These are phyloP conservation scores for Cercis canadensis DNA, from an alignment of 306 rosid species.

Conservation along the genomic window DNA sequence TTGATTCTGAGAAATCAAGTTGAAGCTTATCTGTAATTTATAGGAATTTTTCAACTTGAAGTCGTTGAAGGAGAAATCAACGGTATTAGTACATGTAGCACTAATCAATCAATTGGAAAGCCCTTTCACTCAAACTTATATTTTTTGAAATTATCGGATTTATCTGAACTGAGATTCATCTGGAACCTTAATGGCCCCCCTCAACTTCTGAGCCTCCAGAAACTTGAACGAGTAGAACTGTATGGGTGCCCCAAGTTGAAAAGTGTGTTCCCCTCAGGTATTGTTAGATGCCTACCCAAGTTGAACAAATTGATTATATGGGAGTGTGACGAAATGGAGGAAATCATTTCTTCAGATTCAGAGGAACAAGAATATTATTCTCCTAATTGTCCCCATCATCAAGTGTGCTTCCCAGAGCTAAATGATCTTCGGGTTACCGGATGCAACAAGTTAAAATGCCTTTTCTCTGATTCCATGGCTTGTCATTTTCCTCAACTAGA, in stretches of 20 bases:
- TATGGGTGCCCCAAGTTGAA: background rate
- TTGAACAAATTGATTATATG: background rate
- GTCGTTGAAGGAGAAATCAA: too few relatives aligned
- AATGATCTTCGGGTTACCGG: background rate
- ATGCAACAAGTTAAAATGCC: slow-evolving; percentile 3
- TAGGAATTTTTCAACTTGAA: too few relatives aligned
- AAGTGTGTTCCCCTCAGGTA: background rate
- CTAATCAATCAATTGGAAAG: too few relatives aligned
- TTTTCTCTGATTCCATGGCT: too few relatives aligned
- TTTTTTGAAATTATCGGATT: background rate
- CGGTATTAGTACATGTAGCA: too few relatives aligned
- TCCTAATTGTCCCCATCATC: background rate
- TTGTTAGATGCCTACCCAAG: too few relatives aligned
- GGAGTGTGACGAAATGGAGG: background rate
- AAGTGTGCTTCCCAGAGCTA: background rate
- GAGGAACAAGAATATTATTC: background rate
- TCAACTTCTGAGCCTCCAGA: background rate
- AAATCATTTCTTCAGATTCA: background rate
- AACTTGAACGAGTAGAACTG: background rate
- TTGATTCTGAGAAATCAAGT: too few relatives aligned
- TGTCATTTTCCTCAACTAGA: slow-evolving; percentile 1
- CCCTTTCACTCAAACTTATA: background rate
- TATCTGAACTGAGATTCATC: background rate
- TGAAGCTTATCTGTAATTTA: too few relatives aligned
- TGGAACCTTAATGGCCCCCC: slow-evolving; percentile 8